Base-by-base conservation (phyloP, 208 protist species). In the Leishmania aethiopica region DNA sequence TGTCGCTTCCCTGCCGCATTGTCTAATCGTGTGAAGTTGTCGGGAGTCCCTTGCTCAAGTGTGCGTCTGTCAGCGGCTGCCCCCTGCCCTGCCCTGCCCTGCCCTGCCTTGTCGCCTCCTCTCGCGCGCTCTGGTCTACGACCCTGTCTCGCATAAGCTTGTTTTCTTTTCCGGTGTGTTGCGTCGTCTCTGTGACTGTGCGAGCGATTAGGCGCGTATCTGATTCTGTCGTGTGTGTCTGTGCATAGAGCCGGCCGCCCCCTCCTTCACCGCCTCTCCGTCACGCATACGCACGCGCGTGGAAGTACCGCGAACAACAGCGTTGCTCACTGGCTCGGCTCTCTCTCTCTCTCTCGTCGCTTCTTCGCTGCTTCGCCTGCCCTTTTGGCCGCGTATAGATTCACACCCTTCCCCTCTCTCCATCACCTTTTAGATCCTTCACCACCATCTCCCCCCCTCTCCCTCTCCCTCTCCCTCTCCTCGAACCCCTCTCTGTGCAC, bases 341-440 rank as follows among this genome's bases (percentile, higher is more conserved):
- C 25, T 74, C 25, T 32, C 37, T 40, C 40, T 42, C 40, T 42
- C 40, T 42, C 25, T 32, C 62, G 3, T 53, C 28, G 5, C 13
- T 19, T 22, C 4, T n/a, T n/a, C n/a, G n/a, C n/a, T n/a, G n/a
- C 28, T 49, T 74, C 28, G 22, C 19, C 28, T 53, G 28, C 17
- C 49, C 32, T 3, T 42, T n/a, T 0, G 10, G n/a, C n/a, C n/a
- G n/a, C n/a, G n/a, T n/a, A n/a, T 53, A 53, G 28, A 47, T 53
- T 74, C 45, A 53, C 42, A 32, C 13, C 45, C 64, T 17, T 64
- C 40, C 17, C n/a, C 28, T 53, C 11, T 28, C 11, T 45, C 11
- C 42, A 25, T 53, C 70, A 74, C 40, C 22, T 64, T 47, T 64
- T 77, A 45, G 51, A 32, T 77, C 53, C 49, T 82, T 74, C 49